phyloP scores from a whole-genome alignment of 2,329 filamentous ascomycete genomes.

The Colletotrichum plurivorum region DNA sequence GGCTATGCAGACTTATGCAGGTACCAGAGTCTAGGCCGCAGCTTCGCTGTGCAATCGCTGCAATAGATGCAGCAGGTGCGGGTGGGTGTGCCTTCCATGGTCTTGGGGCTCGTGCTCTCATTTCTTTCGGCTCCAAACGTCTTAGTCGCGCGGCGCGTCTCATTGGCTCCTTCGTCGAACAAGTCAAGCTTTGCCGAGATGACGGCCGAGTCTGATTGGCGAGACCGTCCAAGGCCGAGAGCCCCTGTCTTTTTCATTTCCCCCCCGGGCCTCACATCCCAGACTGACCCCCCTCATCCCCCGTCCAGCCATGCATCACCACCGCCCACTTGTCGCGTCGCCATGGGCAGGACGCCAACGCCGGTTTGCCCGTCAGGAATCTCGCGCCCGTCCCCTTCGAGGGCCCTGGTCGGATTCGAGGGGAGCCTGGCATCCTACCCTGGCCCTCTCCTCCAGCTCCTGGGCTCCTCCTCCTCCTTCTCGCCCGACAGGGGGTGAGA shows the following conservation, averaged over 20 bases:
- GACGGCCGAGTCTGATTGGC: constrained; percentile 38
- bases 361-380: constrained; percentile 9
- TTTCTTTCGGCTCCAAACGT: constrained; percentile 34
- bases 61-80: too few relatives aligned
- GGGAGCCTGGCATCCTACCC: neutral
- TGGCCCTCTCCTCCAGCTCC: neutral
- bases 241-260: constrained; percentile 33
- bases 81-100: constrained; percentile 2
- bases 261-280: constrained; percentile 30
- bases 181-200: constrained; percentile 40
- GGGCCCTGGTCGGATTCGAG: constrained; percentile 25
- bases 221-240: constrained; percentile 4
- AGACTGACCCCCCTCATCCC: neutral
- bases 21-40: constrained; percentile 16
- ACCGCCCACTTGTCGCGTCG: constrained; percentile 28
- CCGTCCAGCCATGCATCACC: constrained; percentile 18
- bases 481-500: constrained; percentile 13
- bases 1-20: constrained; percentile 38
- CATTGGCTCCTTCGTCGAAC: constrained; percentile 29
- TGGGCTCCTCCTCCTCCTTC: constrained; percentile 7
- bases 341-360: constrained; percentile 21
- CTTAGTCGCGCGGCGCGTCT: constrained; percentile 27
- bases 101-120: constrained; percentile 25
- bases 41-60: neutral
- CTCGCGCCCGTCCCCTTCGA: constrained; percentile 29